Evolutionary conservation across 305 asterid genomes (phyloP).

Genomic region (Fraxinus baroniana): DNA sequence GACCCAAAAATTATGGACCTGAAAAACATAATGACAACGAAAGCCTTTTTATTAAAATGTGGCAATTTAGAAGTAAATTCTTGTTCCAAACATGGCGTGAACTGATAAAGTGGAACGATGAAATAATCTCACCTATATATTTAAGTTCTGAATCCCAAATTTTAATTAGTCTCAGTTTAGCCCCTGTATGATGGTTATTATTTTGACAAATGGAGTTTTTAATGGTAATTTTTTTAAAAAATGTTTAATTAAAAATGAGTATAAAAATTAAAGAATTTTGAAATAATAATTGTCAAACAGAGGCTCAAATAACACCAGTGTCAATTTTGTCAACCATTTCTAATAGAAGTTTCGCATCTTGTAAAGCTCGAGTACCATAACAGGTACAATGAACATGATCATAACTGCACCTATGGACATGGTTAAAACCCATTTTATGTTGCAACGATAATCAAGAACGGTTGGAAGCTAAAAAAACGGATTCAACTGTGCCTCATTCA

Average conservation of each 20-base stretch:
- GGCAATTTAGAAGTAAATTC: not conserved
- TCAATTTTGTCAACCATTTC: slow-evolving; percentile 18
- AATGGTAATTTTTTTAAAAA: too few species aligned
- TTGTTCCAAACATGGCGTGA: not conserved
- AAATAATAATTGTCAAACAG: too few species aligned
- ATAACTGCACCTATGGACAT: slow-evolving; percentile 82
- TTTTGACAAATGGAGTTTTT: too few species aligned
- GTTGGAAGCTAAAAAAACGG: slow-evolving; percentile 69
- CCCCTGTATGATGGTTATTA: too few species aligned
- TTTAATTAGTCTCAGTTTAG: too few species aligned
- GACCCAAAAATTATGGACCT: not conserved
- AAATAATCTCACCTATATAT: too few species aligned
- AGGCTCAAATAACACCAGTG: too few species aligned
- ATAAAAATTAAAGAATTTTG: too few species aligned
- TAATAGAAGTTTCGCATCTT: slow-evolving; percentile 32
- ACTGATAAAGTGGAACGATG: too few species aligned
- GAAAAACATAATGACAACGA: too few species aligned
- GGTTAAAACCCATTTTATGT: slow-evolving; percentile 88
- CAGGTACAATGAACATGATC: slow-evolving; percentile 80
- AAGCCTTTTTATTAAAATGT: not conserved
- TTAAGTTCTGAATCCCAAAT: too few species aligned
- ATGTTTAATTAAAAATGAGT: too few species aligned
- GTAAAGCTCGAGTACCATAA: slow-evolving; percentile 74
- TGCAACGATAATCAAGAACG: slow-evolving; percentile 64
- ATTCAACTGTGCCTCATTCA: slow-evolving; percentile 55